Base-by-base conservation (phyloP, 805 yeast genomes). In the Tetrapisispora taiwanensis region DNA sequence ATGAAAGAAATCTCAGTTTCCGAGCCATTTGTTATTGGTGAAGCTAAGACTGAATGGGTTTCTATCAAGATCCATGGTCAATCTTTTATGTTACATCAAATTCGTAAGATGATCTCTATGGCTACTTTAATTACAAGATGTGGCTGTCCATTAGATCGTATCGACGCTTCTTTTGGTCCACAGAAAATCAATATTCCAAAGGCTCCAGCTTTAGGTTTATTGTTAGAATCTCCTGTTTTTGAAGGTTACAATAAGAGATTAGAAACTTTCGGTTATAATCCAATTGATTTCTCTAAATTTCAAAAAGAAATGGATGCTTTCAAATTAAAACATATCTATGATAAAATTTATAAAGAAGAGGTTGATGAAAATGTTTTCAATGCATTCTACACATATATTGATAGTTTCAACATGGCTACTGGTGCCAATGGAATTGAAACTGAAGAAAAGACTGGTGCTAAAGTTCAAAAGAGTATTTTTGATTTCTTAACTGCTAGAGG, bases 41-140 rank as follows among this genome's bases (percentile, higher is more conserved):
- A 85, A 39, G 84, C 92, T 6, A 83, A 84, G 41, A 88, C 96
- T 7, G 97, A 92, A 60, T 92, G 98, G 98, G 75, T 86, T 2
- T 85, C 95, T 1, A 82, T 92, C 57, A 89, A 90, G 68, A 86
- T 92, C 52, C 98, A 92, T 63, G 98, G 98, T 7, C 98, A 92
- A 67, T 86, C 96, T 3, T 92, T 92, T 65, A 92, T 92, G 97
- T 73, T 92, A 50, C 97, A 90, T 67, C 98, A 90, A 72, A 92
- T 92, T 59, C 79, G 98, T 61, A 92, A 92, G 62, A 92, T 92
- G 97, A 86, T 92, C 47, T 90, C 96, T 19, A 82, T 90, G 94
- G 95, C 95, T 1, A 77, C 89, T 0, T 70, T 90, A 46, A 78
- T 84, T 15, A 79, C 90, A 19, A 75, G 98, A 58, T 80, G 92